Evolutionary conservation across 805 yeast species (phyloP).

Genomic region (Candida boleticola): DNA sequence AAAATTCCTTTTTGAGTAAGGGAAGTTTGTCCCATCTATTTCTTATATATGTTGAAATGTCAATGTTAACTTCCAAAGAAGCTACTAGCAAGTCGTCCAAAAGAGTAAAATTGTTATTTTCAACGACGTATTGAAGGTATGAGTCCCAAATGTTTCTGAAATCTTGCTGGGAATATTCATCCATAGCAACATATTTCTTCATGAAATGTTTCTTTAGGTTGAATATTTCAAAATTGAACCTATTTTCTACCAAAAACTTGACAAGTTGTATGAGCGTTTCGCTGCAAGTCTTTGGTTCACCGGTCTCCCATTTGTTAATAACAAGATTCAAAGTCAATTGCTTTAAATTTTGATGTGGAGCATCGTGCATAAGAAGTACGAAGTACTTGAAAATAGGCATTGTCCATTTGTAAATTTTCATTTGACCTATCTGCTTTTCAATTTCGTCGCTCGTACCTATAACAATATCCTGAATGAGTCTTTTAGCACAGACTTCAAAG

Average conservation of each 20-base stretch:
- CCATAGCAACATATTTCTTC: conserved; percentile 9
- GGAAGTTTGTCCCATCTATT: conserved; percentile 24
- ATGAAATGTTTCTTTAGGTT: conserved; percentile 17
- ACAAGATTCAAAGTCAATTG: conserved; percentile 23
- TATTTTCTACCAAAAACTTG: conserved; percentile 22
- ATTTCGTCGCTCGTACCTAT: conserved; percentile 26
- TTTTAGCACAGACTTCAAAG: conserved; percentile 29
- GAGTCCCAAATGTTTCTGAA: conserved; percentile 19
- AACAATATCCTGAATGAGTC: conserved; percentile 32
- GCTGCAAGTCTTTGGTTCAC: conserved; percentile 1
- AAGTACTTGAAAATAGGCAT: conserved; percentile 30
- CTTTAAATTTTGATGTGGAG: conserved; percentile 30
- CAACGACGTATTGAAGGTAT: conserved; percentile 13
- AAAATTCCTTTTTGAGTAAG: conserved; percentile 15
- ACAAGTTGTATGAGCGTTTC: conserved; percentile 17
- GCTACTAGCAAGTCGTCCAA: conserved; percentile 20
- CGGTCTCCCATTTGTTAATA: conserved; percentile 12
- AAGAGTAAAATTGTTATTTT: conserved; percentile 9
- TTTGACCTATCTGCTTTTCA: conserved; percentile 14
- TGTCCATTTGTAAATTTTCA: conserved; percentile 29
- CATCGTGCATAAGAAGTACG: conserved; percentile 30
- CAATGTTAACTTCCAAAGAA: conserved; percentile 13
- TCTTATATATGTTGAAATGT: conserved; percentile 14
- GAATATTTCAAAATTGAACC: conserved; percentile 25
- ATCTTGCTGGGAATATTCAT: conserved; percentile 12